Conservation (phyloP, 2,329 filamentous ascomycete genomes). For the Penicillium sumatraense region DNA sequence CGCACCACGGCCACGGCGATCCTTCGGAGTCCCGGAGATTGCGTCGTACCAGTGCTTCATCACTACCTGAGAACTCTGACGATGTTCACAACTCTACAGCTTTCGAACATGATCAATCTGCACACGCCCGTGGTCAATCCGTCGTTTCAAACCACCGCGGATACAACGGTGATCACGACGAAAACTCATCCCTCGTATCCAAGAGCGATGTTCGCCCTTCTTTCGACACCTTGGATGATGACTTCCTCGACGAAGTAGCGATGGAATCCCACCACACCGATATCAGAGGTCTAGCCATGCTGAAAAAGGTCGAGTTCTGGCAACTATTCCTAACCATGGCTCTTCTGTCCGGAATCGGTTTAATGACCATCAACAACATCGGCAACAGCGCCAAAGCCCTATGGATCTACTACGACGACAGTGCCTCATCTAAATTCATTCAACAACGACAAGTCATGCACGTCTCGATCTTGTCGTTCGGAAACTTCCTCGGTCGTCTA, state of each 20-base stretch:
- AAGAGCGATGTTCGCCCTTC: conserved; percentile 55
- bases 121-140: conserved; percentile 37
- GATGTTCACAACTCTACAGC: conserved; percentile 41
- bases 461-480: conserved; percentile 92
- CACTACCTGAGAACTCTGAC: conserved; percentile 29
- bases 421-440: conserved; percentile 73
- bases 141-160: conserved; percentile 29
- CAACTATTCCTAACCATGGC: conserved; percentile 86
- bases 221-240: conserved; percentile 55
- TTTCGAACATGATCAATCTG: conserved; percentile 32
- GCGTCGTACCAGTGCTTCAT: conserved; percentile 31
- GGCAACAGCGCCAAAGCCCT: conserved; percentile 85
- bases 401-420: conserved; percentile 83
- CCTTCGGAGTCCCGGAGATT: conserved; percentile 37
- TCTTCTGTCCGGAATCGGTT: conserved; percentile 85
- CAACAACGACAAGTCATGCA: conserved; percentile 84
- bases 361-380: conserved; percentile 99
- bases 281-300: conserved; percentile 80
- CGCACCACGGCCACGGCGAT: conserved; percentile 37
- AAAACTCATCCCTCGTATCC: conserved; percentile 82
- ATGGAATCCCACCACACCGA: conserved; percentile 82
- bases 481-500: conserved; percentile 82
- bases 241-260: conserved; percentile 63
- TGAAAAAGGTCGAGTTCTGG: conserved; percentile 82
- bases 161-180: conserved; percentile 59